Percentiles rank a stretch among this genome's conserved stretches.
Evolutionary conservation across 805 yeast species (phyloP).

Genomic region (Lachancea meyersii): DNA sequence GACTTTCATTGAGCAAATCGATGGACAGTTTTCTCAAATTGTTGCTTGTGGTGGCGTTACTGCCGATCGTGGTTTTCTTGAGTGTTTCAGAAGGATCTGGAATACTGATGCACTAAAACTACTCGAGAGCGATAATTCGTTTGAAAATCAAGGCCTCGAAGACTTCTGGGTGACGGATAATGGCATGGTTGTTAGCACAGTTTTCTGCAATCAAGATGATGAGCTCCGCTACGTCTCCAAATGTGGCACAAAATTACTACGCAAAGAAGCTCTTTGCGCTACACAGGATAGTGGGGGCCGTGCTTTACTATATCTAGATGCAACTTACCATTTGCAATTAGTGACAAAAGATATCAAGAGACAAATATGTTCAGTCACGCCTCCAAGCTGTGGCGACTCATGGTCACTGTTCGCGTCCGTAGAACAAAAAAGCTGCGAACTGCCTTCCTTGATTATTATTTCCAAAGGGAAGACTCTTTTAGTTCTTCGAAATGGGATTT

Average conservation of each 20-base stretch:
- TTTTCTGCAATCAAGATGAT: neutral
- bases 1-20: neutral
- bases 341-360: neutral
- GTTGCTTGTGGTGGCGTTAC: constrained; percentile 2
- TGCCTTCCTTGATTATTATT: neutral
- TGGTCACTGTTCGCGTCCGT: neutral
- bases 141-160: neutral
- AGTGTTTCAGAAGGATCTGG: neutral
- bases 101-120: neutral
- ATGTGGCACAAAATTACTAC: neutral
- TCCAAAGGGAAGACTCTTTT: neutral
- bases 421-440: neutral
- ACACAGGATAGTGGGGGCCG: neutral
- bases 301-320: neutral
- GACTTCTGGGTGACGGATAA: constrained; percentile 3
- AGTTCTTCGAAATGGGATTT: neutral
- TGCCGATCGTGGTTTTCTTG: constrained; percentile 1
- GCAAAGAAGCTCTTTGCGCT: neutral
- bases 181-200: neutral
- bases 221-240: neutral
- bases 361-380: neutral
- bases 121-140: neutral
- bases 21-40: neutral
- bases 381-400: neutral
- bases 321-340: neutral